Evolutionary conservation across 2,329 filamentous ascomycete genomes (phyloP), one percentile per base, ranked within the genome.

Genomic region (Didymella sp.): DNA sequence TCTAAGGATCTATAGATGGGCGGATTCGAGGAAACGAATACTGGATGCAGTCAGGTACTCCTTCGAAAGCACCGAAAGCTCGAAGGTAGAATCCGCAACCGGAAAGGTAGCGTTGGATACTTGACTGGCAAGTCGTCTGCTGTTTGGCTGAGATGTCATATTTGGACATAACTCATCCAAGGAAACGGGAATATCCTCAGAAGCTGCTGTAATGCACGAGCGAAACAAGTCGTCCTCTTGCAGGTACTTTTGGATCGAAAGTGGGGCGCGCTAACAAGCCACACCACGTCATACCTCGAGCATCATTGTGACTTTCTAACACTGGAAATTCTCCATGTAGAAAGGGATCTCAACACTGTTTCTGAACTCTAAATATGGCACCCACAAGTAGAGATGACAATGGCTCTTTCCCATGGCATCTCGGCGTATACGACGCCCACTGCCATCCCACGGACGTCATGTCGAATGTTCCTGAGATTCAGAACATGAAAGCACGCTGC

Each of bases 361-460:
- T 19, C 11, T 15, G 7, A 3, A 11, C 11, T 24, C 15, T 9
- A 28, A 41, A 9, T 6, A 54, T 46, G 42, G 2, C 25, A n/a
- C 13, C 35, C 2, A 11, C 30, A n/a, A 15, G 5, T 7, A 44
- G 13, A 7, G 13, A 30, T 17, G 43, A 35, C 2, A 41, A 43
- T 40, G 51, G 2, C 2, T 15, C 60, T 0, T 86, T 88, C 21
- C 89, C 89, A 12, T 92, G 89, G 89, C 81, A 88, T 53, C 75
- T 88, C 28, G 88, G 87, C 45, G 80, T 91, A 58, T 90, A 83
- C 71, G 91, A 95, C 72, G 89, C 91, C 21, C 91, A 95, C 78
- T 94, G 91, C 75, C 91, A 95, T 72, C 90, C 90, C 4, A 94
- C 90, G 25, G 90, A 94, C 74, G 91, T 87, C 19, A 87, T 92